A percentile compares a stretch with the other conserved stretches of the same genome.
These are phyloP conservation scores for Phoma herbarum DNA, from an alignment of 2,329 filamentous ascomycete species.

Conservation along the genomic window DNA sequence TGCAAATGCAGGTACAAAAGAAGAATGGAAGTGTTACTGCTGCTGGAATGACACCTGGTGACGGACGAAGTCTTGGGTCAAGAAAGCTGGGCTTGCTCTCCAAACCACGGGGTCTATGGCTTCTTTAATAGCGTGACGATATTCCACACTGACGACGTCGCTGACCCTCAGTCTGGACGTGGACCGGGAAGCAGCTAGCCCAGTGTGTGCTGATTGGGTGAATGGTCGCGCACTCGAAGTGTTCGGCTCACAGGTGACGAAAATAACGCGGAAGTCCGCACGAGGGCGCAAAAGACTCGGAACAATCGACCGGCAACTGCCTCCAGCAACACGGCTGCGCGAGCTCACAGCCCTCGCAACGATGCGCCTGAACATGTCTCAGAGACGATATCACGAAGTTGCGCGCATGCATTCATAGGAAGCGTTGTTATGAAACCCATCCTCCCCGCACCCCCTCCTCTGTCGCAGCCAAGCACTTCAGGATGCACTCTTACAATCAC, in stretches of 20 bases:
- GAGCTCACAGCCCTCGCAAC: constrained; percentile 10
- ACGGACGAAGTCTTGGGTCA: constrained; percentile 64
- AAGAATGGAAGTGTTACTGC: constrained; percentile 67
- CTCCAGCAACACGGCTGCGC: constrained; percentile 15
- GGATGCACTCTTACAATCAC: constrained; percentile 18
- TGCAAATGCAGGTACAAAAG: constrained; percentile 57
- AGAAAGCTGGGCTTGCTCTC: constrained; percentile 55
- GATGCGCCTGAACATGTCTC: constrained; percentile 19
- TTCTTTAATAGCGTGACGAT: constrained; percentile 49
- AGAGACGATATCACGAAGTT: constrained; percentile 1
- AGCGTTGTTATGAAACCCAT: constrained; percentile 10
- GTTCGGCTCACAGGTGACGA: constrained; percentile 38
- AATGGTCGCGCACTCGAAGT: constrained; percentile 26
- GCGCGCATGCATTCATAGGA: constrained; percentile 8
- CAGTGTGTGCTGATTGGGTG: constrained; percentile 37
- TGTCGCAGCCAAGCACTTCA: constrained; percentile 15
- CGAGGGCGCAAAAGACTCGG: constrained; percentile 32
- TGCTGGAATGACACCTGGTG: constrained; percentile 67
- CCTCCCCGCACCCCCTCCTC: constrained; percentile 11
- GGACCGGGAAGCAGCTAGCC: constrained; percentile 37
- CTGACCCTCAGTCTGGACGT: constrained; percentile 32
- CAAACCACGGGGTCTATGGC: constrained; percentile 46
- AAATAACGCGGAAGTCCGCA: constrained; percentile 40
- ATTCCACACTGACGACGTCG: constrained; percentile 45
- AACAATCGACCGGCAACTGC: constrained; percentile 32